A percentile compares a stretch with the other conserved stretches of the same genome.
Evolutionary conservation across 306 rosid species (phyloP).

Genomic region (Senna siamea): DNA sequence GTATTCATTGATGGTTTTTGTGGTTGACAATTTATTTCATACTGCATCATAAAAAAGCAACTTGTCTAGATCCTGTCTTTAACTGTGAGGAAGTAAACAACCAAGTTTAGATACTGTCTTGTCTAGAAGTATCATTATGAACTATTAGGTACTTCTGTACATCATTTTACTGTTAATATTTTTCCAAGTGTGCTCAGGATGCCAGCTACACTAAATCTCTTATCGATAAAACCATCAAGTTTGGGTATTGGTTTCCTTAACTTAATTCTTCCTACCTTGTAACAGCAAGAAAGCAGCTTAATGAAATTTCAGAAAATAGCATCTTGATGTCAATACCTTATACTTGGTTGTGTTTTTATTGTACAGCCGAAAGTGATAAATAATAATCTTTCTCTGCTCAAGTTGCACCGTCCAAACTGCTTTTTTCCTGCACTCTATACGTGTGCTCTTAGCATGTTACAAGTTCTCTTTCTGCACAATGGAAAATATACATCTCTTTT

Average conservation of each 20-base stretch:
- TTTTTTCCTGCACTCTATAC: constrained; percentile 26
- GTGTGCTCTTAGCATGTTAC: constrained; percentile 32
- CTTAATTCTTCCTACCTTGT: constrained; percentile 19
- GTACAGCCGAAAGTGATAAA: constrained; percentile 22
- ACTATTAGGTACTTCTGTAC: constrained; percentile 10
- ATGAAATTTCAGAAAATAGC: not conserved
- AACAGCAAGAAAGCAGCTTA: constrained; percentile 23
- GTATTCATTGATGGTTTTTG: constrained; percentile 32
- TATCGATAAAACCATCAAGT: not conserved
- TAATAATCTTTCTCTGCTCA: not conserved
- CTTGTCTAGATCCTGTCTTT: too few relatives aligned
- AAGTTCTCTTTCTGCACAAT: constrained; percentile 17
- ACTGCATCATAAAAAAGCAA: constrained; percentile 4
- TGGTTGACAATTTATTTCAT: constrained; percentile 28
- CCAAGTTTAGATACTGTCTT: too few relatives aligned
- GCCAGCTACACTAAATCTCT: not conserved
- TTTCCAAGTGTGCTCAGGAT: not conserved
- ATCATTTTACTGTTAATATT: constrained; percentile 1
- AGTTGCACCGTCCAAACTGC: constrained; percentile 22
- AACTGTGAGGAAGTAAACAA: too few relatives aligned
- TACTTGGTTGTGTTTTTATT: constrained; percentile 13
- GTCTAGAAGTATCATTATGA: constrained; percentile 28
- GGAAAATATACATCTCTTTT: not conserved
- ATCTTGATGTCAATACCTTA: not conserved
- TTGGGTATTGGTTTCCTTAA: constrained; percentile 32